Conservation (phyloP, 1,284 basidiomycete genomes). For the Tilletia setariae region DNA sequence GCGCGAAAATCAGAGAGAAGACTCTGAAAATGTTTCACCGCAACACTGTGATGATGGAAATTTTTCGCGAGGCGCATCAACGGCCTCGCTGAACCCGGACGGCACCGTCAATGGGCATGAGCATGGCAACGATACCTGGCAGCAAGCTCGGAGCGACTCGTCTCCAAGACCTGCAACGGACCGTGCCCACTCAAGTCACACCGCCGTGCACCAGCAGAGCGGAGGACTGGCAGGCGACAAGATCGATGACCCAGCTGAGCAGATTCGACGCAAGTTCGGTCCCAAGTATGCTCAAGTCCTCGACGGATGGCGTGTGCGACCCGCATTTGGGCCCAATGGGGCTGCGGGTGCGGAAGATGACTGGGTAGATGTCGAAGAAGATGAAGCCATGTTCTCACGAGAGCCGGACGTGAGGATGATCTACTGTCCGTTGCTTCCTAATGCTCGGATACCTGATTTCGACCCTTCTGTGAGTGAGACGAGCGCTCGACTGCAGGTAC, state of each 20-base stretch:
- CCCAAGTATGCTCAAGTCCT: conserved; percentile 32
- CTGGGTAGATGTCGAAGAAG: conserved; percentile 9
- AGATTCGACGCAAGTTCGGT: conserved; percentile 22
- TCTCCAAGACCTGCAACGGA: not conserved
- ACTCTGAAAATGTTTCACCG: conserved; percentile 1
- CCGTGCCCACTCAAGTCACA: not conserved
- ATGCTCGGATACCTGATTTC: conserved; percentile 34
- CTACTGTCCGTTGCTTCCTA: conserved; percentile 48
- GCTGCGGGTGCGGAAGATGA: not conserved
- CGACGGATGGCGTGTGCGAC: conserved; percentile 24
- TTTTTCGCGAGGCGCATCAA: not conserved
- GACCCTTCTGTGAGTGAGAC: conserved; percentile 34
- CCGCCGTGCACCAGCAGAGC: not conserved
- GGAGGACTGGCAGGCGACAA: not conserved
- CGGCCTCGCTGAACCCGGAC: not conserved
- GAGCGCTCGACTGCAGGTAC: too few relatives aligned
- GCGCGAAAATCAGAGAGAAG: not conserved
- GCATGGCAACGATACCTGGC: too few relatives aligned
- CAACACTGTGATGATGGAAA: not conserved
- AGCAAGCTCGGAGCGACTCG: not conserved
- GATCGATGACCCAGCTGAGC: not conserved
- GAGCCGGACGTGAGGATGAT: conserved; percentile 34
- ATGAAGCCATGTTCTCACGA: conserved; percentile 12
- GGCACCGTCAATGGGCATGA: too few relatives aligned
- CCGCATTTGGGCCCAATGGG: not conserved